These are phyloP conservation scores for Penicillium malachiteum DNA, from an alignment of 495 filamentous ascomycete genomes.

Conservation along the genomic window DNA sequence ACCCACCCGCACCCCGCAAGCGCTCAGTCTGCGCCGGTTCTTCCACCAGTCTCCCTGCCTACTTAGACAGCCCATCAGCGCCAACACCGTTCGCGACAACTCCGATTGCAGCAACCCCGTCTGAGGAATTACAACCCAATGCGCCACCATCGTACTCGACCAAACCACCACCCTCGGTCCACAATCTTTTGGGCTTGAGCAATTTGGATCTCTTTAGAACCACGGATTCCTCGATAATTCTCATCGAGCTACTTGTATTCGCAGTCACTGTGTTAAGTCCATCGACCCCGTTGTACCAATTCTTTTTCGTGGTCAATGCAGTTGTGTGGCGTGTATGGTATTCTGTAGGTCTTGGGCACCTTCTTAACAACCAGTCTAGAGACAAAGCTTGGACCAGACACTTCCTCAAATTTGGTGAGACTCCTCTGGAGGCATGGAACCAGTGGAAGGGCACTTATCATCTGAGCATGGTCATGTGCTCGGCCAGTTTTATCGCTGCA, in stretches of 20 bases:
- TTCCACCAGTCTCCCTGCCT: conserved; percentile 29
- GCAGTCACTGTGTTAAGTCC: conserved; percentile 73
- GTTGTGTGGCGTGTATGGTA: conserved; percentile 88
- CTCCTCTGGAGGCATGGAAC: conserved; percentile 85
- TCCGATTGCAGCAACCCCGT: conserved; percentile 9
- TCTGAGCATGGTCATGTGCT: conserved; percentile 84
- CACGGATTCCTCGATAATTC: conserved; percentile 74
- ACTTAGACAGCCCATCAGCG: conserved; percentile 39
- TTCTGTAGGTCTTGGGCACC: conserved; percentile 79
- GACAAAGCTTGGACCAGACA: conserved; percentile 93
- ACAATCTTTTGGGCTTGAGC: conserved; percentile 74
- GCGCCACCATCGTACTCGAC: conserved; percentile 36
- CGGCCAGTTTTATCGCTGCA: conserved; percentile 83
- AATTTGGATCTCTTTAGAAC: conserved; percentile 87
- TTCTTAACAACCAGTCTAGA: conserved; percentile 81
- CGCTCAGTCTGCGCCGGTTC: conserved; percentile 43
- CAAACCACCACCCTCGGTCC: conserved; percentile 62
- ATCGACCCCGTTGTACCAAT: conserved; percentile 68
- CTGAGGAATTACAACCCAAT: conserved; percentile 40
- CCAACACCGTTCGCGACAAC: conserved; percentile 21
- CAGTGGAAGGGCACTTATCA: conserved; percentile 98
- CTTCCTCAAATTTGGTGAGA: conserved; percentile 95
- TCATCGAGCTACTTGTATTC: conserved; percentile 72
- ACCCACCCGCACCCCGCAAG: conserved; percentile 77
- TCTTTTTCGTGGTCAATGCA: conserved; percentile 79